These are phyloP conservation scores for Spiraea crenata DNA, from an alignment of 331 rosid species.

Conservation along the genomic window DNA sequence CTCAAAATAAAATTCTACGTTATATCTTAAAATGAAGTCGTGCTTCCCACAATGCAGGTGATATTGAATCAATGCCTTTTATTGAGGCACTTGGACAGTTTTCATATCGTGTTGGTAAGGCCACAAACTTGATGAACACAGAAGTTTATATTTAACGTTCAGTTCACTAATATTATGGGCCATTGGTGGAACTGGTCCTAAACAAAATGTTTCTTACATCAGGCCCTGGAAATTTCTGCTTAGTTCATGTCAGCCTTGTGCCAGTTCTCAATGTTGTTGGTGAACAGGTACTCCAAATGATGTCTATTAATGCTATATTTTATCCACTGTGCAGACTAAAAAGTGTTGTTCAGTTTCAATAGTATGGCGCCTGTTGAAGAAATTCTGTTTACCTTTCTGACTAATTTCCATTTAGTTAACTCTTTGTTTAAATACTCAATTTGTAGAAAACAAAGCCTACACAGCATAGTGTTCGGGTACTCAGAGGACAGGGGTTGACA, in stretches of 20 bases:
- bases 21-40: constrained; percentile 15
- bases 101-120: constrained; percentile 79
- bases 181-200: constrained; percentile 17
- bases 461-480: constrained; percentile 88
- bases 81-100: constrained; percentile 88
- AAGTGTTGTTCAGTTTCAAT: constrained; percentile 3
- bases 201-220: constrained; percentile 15
- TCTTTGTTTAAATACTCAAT: constrained; percentile 22
- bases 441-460: constrained; percentile 90
- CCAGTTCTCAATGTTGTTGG: constrained; percentile 85
- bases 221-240: constrained; percentile 83
- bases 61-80: constrained; percentile 86
- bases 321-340: constrained; percentile 1
- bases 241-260: constrained; percentile 84
- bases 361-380: constrained; percentile 1
- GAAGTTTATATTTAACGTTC: constrained; percentile 9
- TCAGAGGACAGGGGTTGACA: constrained; percentile 77
- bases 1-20: constrained; percentile 20
- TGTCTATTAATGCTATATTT: constrained; percentile 11
- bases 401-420: constrained; percentile 3
- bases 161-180: not conserved
- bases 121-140: not conserved
- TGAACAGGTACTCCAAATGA: constrained; percentile 60
- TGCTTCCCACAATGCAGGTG: constrained; percentile 47
- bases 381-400: constrained; percentile 11